Base-by-base conservation (phyloP, 108 stramenopile species). In the Fragilaria crotonensis region DNA sequence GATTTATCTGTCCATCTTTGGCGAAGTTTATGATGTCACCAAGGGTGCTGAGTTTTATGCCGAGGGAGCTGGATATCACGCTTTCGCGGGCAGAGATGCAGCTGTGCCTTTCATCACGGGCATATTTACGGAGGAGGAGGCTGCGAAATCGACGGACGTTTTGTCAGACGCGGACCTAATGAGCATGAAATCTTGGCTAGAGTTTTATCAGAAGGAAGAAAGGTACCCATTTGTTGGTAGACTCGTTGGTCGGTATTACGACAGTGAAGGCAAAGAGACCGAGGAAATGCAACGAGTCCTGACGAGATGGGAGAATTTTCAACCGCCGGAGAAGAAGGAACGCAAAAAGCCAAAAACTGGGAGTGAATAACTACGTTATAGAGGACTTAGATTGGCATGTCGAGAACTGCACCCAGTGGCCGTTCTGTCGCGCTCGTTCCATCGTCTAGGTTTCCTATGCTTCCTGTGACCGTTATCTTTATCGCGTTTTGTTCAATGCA, bases 11-110 rank as follows among this genome's bases (percentile, higher is more conserved):
- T 77, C 80, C 30, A 68, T 90, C 17, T 22, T 87, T 31, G 89
- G 89, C n/a, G 70, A 83, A 68, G 80, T 90, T 28, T 90, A 76
- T 41, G 82, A 90, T 60, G 89, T 90, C 27, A 76, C 89, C 25
- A 54, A 52, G 2, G 89, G 89, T 3, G 25, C 29, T 44, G 59
- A 67, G 7, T 83, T 76, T 55, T 90, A 87, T 65, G 83, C 70
- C 0, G 69, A 58, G 31, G 63, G 77, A 19, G 59, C 48, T 23
- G 71, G 67, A 23, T 81, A 79, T 59, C 52, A 67, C n/a, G 69
- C 68, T 19, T 82, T 88, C 54, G 53, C 81, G 31, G 73, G 69
- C 25, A 33, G 48, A 53, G 78, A 79, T 54, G 58, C 55, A 11
- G 47, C 70, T 18, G 62, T 71, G 7, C 51, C 60, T 21, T 79